phyloP scores from a whole-genome alignment of 257 asterid genomes.

The Nicotiana sylvestris region DNA sequence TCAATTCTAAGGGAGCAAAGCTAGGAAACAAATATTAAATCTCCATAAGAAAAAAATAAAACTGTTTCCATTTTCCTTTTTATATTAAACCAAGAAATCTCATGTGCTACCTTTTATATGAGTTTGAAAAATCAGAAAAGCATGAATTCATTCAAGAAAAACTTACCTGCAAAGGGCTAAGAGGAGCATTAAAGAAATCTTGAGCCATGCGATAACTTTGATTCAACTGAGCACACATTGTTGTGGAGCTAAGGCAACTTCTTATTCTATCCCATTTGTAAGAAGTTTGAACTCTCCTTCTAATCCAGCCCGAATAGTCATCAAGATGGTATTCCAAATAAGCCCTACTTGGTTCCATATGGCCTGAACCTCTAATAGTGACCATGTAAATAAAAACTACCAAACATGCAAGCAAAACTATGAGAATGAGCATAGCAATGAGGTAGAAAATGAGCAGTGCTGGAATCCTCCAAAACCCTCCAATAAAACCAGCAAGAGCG shows the following conservation, averaged over 20 bases:
- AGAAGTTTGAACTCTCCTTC: conserved; percentile 57
- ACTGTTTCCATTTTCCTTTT: background rate
- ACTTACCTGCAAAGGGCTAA: conserved; percentile 76
- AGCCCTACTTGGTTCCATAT: conserved; percentile 60
- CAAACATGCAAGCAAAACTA: conserved; percentile 55
- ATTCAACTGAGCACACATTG: conserved; percentile 61
- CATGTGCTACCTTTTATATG: background rate
- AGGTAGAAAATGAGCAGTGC: conserved; percentile 59
- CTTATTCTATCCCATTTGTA: conserved; percentile 84
- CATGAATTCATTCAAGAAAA: background rate
- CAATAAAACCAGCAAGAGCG: conserved; percentile 64
- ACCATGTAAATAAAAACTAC: conserved; percentile 75
- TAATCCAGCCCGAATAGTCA: conserved; percentile 62
- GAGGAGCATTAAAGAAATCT: conserved; percentile 83
- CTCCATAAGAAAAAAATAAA: background rate
- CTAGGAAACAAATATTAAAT: background rate
- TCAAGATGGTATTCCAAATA: conserved; percentile 70
- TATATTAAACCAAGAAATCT: background rate
- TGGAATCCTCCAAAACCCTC: conserved; percentile 76
- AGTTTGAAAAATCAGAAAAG: background rate
- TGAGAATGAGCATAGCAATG: conserved; percentile 68
- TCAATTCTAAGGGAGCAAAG: too few relatives aligned
- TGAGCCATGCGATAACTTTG: conserved; percentile 82
- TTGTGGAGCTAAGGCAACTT: conserved; percentile 63
- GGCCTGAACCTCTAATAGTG: conserved; percentile 65